Evolutionary conservation across 2,329 filamentous ascomycete genomes (phyloP), one percentile per base, ranked within the genome.

Genomic region (Reticulascus tulasneorum): DNA sequence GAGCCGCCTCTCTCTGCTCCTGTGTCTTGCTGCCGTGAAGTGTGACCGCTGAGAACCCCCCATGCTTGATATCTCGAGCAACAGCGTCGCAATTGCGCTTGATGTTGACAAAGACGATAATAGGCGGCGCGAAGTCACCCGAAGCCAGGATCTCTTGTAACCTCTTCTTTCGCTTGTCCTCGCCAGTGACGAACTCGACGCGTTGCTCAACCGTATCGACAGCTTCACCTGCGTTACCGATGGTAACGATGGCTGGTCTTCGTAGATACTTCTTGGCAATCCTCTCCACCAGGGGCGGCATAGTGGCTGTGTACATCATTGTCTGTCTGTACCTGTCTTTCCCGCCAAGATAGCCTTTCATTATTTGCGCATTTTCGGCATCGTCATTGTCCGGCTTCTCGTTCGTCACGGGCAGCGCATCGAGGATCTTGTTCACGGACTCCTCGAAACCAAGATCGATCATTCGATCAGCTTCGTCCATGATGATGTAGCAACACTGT

Each of bases 221-320:
- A 6, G 93, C 93, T 67, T 98, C 91, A 52, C 93, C 93, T 2
- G 82, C 79, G 53, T 94, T 95, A 46, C 93, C 93, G 46, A 98
- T 97, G 0, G 86, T 95, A 24, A 96, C 89, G 33, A 90, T 93
- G 15, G 93, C 93, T 0, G 93, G 93, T 10, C 93, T 80, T 1
- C 91, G 85, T 12, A 97, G 79, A 56, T 98, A 98, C 58, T 95
- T 95, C 52, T 90, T 84, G n/a, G 93, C 93, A 46, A 98, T 97
- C 45, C 86, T 86, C 59, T 98, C 93, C 12, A 98, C 86, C 0
- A 86, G 79, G 0, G 86, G 68, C 2, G 93, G 90, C 93, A 98
- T 98, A 19, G 93, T 98, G 35, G 93, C 93, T 47, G 93, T 97
- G 78, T 97, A 98, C 93, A 98, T 98, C 93, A 98, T 98, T 0